Percentiles rank a stretch among this genome's conserved stretches.
These are phyloP conservation scores for Choanephora cucurbitarum DNA, from an alignment of 371 early-diverging fungal genomes.

Conservation along the genomic window DNA sequence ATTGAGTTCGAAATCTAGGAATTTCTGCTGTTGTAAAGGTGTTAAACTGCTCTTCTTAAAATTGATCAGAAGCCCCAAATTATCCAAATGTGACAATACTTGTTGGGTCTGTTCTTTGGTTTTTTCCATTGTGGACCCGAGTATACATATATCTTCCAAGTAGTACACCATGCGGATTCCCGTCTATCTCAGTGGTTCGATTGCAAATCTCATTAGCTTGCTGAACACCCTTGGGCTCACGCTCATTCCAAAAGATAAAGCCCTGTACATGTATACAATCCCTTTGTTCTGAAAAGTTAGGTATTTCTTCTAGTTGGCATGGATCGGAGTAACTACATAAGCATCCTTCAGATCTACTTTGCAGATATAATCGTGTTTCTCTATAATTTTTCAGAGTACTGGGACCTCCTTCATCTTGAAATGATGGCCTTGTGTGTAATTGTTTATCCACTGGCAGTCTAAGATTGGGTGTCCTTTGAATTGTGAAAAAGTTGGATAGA, in stretches of 20 bases:
- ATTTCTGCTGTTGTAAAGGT: conserved; percentile 12
- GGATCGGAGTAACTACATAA: conserved; percentile 9
- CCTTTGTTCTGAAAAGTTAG: conserved; percentile 11
- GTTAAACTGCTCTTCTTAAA: conserved; percentile 9
- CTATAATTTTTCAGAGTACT: conserved; percentile 12
- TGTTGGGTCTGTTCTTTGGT: not conserved
- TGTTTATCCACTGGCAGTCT: conserved; percentile 3
- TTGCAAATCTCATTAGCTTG: conserved; percentile 3
- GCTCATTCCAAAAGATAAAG: conserved; percentile 19
- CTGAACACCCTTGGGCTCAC: conserved; percentile 6
- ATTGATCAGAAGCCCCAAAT: conserved; percentile 12
- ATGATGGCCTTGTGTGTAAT: conserved; percentile 4
- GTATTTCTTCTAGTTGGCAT: conserved; percentile 3
- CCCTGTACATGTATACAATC: conserved; percentile 14
- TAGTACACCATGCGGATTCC: conserved; percentile 14
- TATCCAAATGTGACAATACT: conserved; percentile 9
- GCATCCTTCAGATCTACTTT: conserved; percentile 19
- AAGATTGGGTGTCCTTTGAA: conserved; percentile 7
- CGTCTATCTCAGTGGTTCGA: conserved; percentile 6
- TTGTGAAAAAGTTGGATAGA: conserved; percentile 10
- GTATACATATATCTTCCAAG: conserved; percentile 15
- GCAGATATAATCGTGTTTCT: conserved; percentile 4
- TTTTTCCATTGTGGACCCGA: conserved; percentile 6
- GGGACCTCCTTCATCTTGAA: conserved; percentile 20
- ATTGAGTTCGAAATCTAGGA: conserved; percentile 15